Evolutionary conservation across 306 rosid genomes (phyloP).

Genomic region (Begonia fuchsioides): DNA sequence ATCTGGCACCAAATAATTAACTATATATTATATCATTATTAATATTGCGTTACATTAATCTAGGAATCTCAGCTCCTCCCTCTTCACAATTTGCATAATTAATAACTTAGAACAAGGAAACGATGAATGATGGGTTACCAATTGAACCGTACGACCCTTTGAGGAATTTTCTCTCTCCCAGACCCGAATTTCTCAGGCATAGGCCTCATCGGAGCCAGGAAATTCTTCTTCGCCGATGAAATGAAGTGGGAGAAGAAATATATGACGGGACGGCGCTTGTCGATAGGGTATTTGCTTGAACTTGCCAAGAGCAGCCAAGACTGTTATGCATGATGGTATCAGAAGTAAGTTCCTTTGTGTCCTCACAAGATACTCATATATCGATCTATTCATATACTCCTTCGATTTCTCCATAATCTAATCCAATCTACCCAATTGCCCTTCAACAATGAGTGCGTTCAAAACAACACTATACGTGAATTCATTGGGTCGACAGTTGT

Average conservation of each 20-base stretch:
- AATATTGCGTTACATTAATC: too few species aligned
- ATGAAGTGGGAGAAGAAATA: constrained; percentile 5
- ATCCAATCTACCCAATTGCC: constrained; percentile 61
- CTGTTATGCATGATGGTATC: constrained; percentile 78
- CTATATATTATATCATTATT: too few species aligned
- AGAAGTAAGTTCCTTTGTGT: constrained; percentile 48
- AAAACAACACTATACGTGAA: constrained; percentile 63
- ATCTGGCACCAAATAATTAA: too few species aligned
- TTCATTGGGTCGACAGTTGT: constrained; percentile 63
- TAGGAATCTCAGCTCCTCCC: too few species aligned
- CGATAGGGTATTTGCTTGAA: constrained; percentile 51
- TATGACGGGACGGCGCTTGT: not conserved
- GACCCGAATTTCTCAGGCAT: constrained; percentile 34
- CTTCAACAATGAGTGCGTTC: constrained; percentile 59
- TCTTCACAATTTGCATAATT: too few species aligned
- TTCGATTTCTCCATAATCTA: constrained; percentile 43
- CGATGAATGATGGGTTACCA: constrained; percentile 1
- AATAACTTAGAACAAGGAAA: too few species aligned
- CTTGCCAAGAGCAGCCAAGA: constrained; percentile 64
- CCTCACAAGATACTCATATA: constrained; percentile 63
- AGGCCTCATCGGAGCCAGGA: constrained; percentile 21
- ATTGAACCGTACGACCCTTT: constrained; percentile 25
- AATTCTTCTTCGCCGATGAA: constrained; percentile 14
- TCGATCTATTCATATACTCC: constrained; percentile 39
- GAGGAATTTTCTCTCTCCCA: constrained; percentile 28